Conservation (phyloP, 2,329 filamentous ascomycete species). For the Clonostachys rosea region DNA sequence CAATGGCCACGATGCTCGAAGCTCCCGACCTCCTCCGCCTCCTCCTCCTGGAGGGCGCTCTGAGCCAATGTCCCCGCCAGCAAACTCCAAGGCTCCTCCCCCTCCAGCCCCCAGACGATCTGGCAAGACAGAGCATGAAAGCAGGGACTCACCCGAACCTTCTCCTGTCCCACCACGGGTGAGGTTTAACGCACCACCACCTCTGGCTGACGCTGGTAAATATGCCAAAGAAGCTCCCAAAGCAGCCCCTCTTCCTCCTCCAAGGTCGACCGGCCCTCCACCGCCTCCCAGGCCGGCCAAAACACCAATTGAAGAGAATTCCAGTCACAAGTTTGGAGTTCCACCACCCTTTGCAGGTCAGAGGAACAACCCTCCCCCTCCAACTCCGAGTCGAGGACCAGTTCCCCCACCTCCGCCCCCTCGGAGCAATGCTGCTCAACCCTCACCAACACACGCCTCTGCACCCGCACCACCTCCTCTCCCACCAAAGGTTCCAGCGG, state of each 20-base stretch:
- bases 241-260: conserved; percentile 7
- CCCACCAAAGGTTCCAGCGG: conserved; percentile 41
- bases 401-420: conserved; percentile 70
- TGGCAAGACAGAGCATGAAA: conserved; percentile 39
- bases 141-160: conserved; percentile 56
- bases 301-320: conserved; percentile 60
- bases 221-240: conserved; percentile 54
- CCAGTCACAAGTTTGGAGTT: conserved; percentile 61
- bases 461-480: conserved; percentile 33
- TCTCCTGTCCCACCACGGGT: conserved; percentile 61
- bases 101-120: conserved; percentile 53
- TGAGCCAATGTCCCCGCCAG: conserved; percentile 21
- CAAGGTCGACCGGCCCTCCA: conserved; percentile 20
- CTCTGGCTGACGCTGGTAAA: conserved; percentile 85
- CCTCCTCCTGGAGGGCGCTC: conserved; percentile 16
- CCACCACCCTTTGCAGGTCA: conserved; percentile 75
- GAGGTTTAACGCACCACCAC: conserved; percentile 80
- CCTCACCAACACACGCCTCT: conserved; percentile 18
- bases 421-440: conserved; percentile 16
- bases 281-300: conserved; percentile 53
- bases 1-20: conserved; percentile 22
- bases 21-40: conserved; percentile 26
- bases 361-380: conserved; percentile 61
- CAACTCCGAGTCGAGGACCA: conserved; percentile 66
- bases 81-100: conserved; percentile 10